Base-by-base conservation (phyloP, 1,139 yeast genomes). In the Scheffersomyces parashehatae region DNA sequence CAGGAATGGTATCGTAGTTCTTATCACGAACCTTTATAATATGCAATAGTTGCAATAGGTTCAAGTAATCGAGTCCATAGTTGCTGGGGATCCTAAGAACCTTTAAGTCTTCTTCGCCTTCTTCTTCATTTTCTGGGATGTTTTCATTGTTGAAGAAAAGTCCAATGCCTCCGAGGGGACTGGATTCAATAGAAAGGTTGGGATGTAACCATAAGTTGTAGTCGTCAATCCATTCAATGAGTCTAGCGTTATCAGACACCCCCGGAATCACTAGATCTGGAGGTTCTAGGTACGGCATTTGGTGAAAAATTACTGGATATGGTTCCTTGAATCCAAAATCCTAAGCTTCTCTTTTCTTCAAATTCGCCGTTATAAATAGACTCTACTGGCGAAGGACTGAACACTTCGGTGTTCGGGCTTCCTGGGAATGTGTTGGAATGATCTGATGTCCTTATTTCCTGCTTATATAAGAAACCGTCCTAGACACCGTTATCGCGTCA, bases 141-240 rank as follows among this genome's bases (percentile, higher is more conserved):
- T 40, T 36, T 13, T 36, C 41, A 8, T 32, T 39, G 11, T 53
- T 50, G 36, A 59, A 60, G 43, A 64, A 58, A n/a, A 70, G 43
- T 7, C 75, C 75, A n/a, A 51, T 51, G 3, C 75, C 75, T 5
- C 75, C 75, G 15, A 66, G 50, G 2, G 46, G 36, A 46, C 71
- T 66, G 13, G 41, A 12, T 8, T 52, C 60, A 20, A 69, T 55
- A 3, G 53, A 33, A 9, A 68, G 36, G 7, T 48, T 30, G 1
- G 54, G 49, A 41, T 62, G 51, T 3, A 39, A 49, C 3, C 31
- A 28, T 35, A 62, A 51, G 3, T 50, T 54, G 11, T 36, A 42
- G 3, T 41, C 38, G 5, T 42, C 32, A 20, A 62, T 53, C 40
- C 58, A 57, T 14, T 43, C 29, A 5, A 7, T 33, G 16, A 55